Percentiles rank a stretch among this genome's conserved stretches.
Conservation (phyloP, 1,284 basidiomycete genomes). For the Apiotrichum laibachii region DNA sequence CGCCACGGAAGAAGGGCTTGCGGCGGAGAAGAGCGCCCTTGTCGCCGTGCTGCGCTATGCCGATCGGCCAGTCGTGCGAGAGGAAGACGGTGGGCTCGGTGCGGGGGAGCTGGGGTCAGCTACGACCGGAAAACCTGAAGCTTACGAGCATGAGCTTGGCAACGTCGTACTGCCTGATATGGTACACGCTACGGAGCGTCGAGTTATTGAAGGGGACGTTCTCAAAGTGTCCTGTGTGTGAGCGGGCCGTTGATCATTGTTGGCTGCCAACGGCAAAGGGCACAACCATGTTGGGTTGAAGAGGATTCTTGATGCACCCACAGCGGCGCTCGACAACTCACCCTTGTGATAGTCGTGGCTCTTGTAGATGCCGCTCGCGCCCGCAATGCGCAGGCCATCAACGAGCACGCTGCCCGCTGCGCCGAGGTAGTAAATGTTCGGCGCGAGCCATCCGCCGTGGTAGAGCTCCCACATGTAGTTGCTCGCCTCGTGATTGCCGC, state of each 20-base stretch:
- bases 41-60: slow-evolving; percentile 80
- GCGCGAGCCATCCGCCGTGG: slow-evolving; percentile 93
- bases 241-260: no score
- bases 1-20: slow-evolving; percentile 78
- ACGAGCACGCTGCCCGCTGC: slow-evolving; percentile 85
- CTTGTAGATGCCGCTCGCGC: slow-evolving; percentile 92
- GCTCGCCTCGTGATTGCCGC: slow-evolving; percentile 96
- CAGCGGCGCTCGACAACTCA: no score
- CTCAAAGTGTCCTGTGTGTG: slow-evolving; percentile 55
- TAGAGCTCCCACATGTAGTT: slow-evolving; percentile 98
- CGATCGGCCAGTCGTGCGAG: slow-evolving; percentile 94
- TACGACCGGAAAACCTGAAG: slow-evolving; percentile 10
- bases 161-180: slow-evolving; percentile 83
- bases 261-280: no score
- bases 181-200: slow-evolving; percentile 81
- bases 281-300: no score
- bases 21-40: slow-evolving; percentile 63
- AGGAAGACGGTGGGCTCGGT: slow-evolving; percentile 64
- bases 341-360: slow-evolving; percentile 71
- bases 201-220: slow-evolving; percentile 60
- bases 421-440: slow-evolving; percentile 95
- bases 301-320: no score
- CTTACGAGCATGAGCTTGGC: slow-evolving; percentile 73
- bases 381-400: slow-evolving; percentile 80
- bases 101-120: slow-evolving; percentile 21